These are phyloP conservation scores for Citrus maxima DNA, from an alignment of 345 rosid species.

Conservation along the genomic window DNA sequence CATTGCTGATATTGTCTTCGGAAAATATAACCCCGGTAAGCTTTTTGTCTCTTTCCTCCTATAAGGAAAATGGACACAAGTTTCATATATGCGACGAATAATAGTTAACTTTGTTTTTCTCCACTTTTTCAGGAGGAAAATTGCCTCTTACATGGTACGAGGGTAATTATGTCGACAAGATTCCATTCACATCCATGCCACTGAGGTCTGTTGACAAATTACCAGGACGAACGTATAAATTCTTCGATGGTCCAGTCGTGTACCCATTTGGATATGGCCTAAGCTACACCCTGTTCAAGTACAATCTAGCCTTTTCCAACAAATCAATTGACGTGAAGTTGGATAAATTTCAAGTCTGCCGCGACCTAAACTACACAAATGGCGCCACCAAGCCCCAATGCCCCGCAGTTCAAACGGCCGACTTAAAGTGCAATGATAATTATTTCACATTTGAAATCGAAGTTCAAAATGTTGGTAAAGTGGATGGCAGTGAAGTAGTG, in stretches of 20 bases:
- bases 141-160: conserved; percentile 50
- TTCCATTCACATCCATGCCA: conserved; percentile 51
- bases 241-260: conserved; percentile 44
- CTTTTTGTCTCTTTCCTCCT: neutral
- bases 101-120: too few relatives aligned
- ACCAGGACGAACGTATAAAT: conserved; percentile 53
- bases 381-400: conserved; percentile 11
- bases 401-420: conserved; percentile 1
- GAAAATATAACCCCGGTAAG: conserved; percentile 60
- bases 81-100: too few relatives aligned
- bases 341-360: conserved; percentile 24
- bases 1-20: conserved; percentile 61
- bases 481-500: conserved; percentile 30
- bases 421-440: neutral
- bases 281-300: conserved; percentile 39
- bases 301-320: neutral
- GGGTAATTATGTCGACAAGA: conserved; percentile 24
- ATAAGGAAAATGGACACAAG: too few relatives aligned
- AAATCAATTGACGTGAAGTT: neutral
- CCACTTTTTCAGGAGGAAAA: conserved; percentile 43
- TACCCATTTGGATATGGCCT: conserved; percentile 57
- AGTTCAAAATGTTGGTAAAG: conserved; percentile 21
- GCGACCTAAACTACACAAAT: neutral
- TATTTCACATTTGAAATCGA: conserved; percentile 9
- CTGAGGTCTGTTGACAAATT: conserved; percentile 35